Conservation (phyloP, 148 eudicot species). For the Drosera capensis region DNA sequence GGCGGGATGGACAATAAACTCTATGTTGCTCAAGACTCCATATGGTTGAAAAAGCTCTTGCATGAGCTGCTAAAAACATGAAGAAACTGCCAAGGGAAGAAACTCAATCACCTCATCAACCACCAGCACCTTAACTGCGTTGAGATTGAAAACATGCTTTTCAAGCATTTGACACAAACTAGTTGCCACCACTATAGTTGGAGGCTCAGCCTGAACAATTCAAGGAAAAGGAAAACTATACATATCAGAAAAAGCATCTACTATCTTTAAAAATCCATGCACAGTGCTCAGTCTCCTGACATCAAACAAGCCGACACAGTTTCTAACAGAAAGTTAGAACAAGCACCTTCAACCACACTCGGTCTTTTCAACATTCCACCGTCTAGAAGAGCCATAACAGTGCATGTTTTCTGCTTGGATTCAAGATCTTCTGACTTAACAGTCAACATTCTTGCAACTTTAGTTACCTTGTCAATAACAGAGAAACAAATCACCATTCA, state of each 20-base stretch:
- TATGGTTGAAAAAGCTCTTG: too few relatives aligned
- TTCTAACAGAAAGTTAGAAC: not conserved
- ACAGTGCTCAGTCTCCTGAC: too few relatives aligned
- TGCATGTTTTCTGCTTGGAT: conserved; percentile 37
- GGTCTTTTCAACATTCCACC: conserved; percentile 81
- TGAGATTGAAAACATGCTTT: conserved; percentile 53
- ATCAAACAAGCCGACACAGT: too few relatives aligned
- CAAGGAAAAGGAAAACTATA: not conserved
- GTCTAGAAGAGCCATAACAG: conserved; percentile 92
- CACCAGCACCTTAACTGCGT: conserved; percentile 51
- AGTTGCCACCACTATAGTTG: conserved; percentile 77
- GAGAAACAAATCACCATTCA: conserved; percentile 9
- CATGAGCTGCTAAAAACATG: too few relatives aligned
- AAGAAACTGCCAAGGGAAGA: too few relatives aligned
- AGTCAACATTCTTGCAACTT: conserved; percentile 82
- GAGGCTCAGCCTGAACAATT: conserved; percentile 73
- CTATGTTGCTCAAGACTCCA: too few relatives aligned
- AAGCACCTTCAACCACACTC: conserved; percentile 81
- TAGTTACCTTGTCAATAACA: conserved; percentile 44
- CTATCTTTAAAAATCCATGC: too few relatives aligned
- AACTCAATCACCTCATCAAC: conserved; percentile 65
- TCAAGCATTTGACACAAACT: conserved; percentile 90
- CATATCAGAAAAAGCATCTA: too few relatives aligned
- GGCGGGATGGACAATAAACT: too few relatives aligned
- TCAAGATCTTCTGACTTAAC: conserved; percentile 32